Conservation (phyloP, 371 early-diverging fungal genomes). For the Rhizomucor pusillus region DNA sequence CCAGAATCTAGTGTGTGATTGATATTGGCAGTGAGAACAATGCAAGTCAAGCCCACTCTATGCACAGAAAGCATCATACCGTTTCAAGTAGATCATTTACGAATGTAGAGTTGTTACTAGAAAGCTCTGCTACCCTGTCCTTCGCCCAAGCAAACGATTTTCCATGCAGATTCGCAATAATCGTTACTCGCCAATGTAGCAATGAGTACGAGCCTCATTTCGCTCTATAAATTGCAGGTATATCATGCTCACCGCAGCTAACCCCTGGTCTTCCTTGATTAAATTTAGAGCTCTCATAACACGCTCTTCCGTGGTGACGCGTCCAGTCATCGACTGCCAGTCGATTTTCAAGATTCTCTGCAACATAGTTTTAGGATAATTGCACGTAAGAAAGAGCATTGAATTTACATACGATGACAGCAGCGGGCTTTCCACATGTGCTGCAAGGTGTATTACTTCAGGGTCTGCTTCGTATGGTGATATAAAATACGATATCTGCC, state of each 20-base stretch:
- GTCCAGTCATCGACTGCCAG: background rate
- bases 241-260: background rate
- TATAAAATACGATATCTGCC: background rate
- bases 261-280: background rate
- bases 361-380: background rate
- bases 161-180: background rate
- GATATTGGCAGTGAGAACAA: too few relatives aligned
- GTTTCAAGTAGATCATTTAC: constrained; percentile 3
- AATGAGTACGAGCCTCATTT: background rate
- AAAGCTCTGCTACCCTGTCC: background rate
- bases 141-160: background rate
- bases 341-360: constrained; percentile 1
- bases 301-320: background rate
- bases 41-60: too few relatives aligned
- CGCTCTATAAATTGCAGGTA: background rate
- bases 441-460: background rate
- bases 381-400: too few relatives aligned
- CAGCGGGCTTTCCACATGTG: background rate
- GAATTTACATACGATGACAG: too few relatives aligned
- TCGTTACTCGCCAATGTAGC: background rate
- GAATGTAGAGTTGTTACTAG: background rate
- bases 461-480: background rate
- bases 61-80: too few relatives aligned
- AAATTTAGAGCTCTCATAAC: background rate
- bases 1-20: too few relatives aligned